Evolutionary conservation across 2,329 filamentous ascomycete genomes (phyloP).

Genomic region (Chaetomium sp.): DNA sequence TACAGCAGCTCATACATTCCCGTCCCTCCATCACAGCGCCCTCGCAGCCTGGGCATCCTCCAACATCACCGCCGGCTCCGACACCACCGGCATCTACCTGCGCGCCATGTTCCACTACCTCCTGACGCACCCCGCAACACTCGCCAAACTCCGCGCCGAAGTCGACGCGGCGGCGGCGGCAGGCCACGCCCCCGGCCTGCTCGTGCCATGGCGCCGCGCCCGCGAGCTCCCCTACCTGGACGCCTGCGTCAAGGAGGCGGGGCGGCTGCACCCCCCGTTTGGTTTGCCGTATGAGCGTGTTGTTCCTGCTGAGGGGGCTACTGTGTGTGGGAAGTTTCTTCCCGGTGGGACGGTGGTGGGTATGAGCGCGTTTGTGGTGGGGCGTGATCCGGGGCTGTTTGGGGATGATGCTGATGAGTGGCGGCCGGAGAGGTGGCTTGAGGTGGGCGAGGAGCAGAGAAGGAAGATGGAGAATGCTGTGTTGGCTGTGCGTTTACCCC

Average conservation of each 20-base stretch:
- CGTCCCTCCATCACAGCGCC: no score
- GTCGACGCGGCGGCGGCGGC: no score
- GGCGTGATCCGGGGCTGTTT: not conserved
- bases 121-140: no score
- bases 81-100: no score
- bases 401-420: not conserved
- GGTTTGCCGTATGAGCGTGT: not conserved
- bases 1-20: no score
- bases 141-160: no score
- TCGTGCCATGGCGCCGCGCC: no score
- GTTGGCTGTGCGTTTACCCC: not conserved
- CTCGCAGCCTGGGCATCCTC: no score
- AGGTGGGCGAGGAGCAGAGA: not conserved
- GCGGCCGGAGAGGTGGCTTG: not conserved
- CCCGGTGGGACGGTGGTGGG: not conserved
- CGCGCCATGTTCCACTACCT: no score
- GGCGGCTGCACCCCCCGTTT: not conserved
- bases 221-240: not conserved
- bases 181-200: no score
- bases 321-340: not conserved
- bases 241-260: not conserved
- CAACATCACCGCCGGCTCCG: no score
- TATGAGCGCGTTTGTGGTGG: not conserved
- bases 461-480: not conserved
- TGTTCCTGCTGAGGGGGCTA: not conserved